Base-by-base conservation (phyloP, 2,329 filamentous ascomycete species). In the Aspergillus sp. region DNA sequence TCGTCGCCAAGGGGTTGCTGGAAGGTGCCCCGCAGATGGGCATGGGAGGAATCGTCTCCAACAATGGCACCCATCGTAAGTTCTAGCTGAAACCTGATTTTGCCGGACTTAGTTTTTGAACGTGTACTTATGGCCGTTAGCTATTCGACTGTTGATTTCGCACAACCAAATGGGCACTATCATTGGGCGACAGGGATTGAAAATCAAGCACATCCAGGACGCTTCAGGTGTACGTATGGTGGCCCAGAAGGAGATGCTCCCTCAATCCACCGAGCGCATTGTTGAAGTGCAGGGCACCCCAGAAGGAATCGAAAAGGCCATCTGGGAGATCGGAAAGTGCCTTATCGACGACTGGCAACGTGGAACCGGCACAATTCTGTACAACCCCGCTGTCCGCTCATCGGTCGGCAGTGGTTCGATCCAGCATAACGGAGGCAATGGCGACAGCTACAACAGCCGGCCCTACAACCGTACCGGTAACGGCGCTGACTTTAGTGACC, bases 161-260 rank as follows among this genome's bases (percentile, higher is more conserved):
- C 93, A 99, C 82, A 98, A 98, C 77, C 95, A 99, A 79, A 99
- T 99, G 95, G 95, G 95, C 62, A 99, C 95, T 70, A 97, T 99
- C 79, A 99, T 99, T 73, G 95, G 95, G 69, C 88, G 92, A 65
- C 90, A 96, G 75, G 95, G 95, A 59, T 84, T 97, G 66, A 99
- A 98, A 83, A 99, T 99, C 83, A 99, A 99, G 84, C 91, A 97
- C 75, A 99, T 99, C 67, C 95, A 99, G 76, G 95, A 99, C 75
- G 88, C 87, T 31, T 98, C 95, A 5, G 93, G 93, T 64, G 95
- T 98, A 58, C 93, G 95, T 73, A 99, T 99, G 95, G 93, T 99
- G 49, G 95, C 95, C 41, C 95, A 99, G 78, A 99, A 99, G 80
- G 95, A 99, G 72, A 99, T 99, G 95, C 87, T 99, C 7, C 95